Base-by-base conservation (phyloP, 2,329 filamentous ascomycete species). In the Alternaria panax region DNA sequence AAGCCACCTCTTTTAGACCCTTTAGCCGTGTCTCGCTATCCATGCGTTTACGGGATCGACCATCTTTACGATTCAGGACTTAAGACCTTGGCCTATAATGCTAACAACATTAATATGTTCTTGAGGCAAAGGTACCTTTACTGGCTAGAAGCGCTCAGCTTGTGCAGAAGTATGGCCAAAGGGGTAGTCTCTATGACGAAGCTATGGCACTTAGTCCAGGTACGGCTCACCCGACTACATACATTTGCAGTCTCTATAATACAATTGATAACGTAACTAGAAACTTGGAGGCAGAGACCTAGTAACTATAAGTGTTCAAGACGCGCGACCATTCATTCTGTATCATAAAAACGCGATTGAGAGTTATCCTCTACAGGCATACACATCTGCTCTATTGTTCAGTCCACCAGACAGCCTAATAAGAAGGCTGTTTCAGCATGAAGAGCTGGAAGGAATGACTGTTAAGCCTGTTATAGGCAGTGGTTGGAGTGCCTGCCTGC, bases 11-110 rank as follows among this genome's bases (percentile, higher is more conserved):
- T 7, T 7, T 3, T 8, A 8, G 28, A 30, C 11, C 28, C 28
- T 5, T 30, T 30, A 30, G 28, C 28, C 3, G 9, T 11, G 6
- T 7, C 9, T 5, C 28, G 28, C 3, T 30, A 30, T 8, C 9
- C 28, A 11, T 30, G 28, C 9, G 9, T 8, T 3, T 75, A 73
- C 57, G 79, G 75, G 78, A 57, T 71, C 25, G 65, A 74, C 41
- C 75, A 79, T 64, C 60, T 78, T 12, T 70, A 55, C 51, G 67
- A 67, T 36, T 64, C 30, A 25, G 50, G 38, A 7, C 46, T 38
- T 28, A 48, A 25, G 20, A 38, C 28, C 28, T 40, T 11, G 9
- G 34, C 22, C 9, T 28, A 5, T 22, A n/a, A 18, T 40, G 40
- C 2, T 45, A 38, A 25, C 25, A 22, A 20, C 18, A n/a, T 56